phyloP scores from a whole-genome alignment of 768 basidiomycete genomes.

The Pilatotrama ljubarskyi region DNA sequence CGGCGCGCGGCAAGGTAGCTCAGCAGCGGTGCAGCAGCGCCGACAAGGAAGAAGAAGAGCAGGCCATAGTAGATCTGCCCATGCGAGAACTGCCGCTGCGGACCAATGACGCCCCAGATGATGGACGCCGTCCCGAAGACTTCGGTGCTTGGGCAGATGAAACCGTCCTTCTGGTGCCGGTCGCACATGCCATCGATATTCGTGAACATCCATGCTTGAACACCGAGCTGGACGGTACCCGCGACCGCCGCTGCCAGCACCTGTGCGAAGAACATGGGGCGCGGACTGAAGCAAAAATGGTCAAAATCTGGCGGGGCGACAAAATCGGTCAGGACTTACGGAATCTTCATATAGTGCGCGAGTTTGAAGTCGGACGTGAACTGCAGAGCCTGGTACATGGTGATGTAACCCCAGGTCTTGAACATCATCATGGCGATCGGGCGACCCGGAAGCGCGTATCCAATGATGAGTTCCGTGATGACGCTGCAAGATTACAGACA shows the following conservation, averaged over 20 bases:
- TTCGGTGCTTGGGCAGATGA: slow-evolving; percentile 68
- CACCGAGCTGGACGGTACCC: slow-evolving; percentile 71
- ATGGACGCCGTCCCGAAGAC: slow-evolving; percentile 81
- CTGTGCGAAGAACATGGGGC: slow-evolving; percentile 71
- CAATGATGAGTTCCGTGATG: slow-evolving; percentile 79
- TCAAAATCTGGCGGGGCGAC: background rate
- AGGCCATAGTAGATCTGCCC: slow-evolving; percentile 54
- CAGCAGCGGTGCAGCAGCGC: slow-evolving; percentile 58
- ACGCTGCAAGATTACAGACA: slow-evolving; percentile 47
- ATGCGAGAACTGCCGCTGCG: slow-evolving; percentile 63
- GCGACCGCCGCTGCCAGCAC: slow-evolving; percentile 66
- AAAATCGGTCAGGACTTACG: slow-evolving; percentile 27
- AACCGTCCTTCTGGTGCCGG: slow-evolving; percentile 54
- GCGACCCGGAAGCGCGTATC: slow-evolving; percentile 75
- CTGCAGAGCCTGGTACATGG: slow-evolving; percentile 63
- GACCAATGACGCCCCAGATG: slow-evolving; percentile 77
- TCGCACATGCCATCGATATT: slow-evolving; percentile 65
- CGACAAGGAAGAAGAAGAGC: slow-evolving; percentile 79
- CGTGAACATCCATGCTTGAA: slow-evolving; percentile 77
- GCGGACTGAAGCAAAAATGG: slow-evolving; percentile 37
- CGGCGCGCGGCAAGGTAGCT: slow-evolving; percentile 54
- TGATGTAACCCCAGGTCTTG: slow-evolving; percentile 81
- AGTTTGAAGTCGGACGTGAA: slow-evolving; percentile 82
- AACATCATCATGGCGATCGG: slow-evolving; percentile 86
- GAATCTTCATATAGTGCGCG: slow-evolving; percentile 71